A percentile compares a stretch with the other conserved stretches of the same genome.
Conservation (phyloP, 495 filamentous ascomycete species). For the Chaetomium tenue region DNA sequence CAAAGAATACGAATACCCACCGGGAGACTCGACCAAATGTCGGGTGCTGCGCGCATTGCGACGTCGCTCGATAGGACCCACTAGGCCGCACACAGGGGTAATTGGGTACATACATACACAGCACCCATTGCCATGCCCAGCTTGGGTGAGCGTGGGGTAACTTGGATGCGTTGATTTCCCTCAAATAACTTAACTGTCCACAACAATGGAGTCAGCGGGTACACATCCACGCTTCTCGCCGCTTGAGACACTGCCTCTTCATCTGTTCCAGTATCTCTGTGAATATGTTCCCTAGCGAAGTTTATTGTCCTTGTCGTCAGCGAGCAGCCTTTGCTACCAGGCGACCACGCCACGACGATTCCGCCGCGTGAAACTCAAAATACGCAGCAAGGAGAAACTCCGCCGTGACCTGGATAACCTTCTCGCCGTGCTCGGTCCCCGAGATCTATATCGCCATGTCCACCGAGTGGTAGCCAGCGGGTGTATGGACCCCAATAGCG, state of each 20-base stretch:
- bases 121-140: too few relatives aligned
- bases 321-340: not conserved
- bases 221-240: not conserved
- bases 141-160: too few relatives aligned
- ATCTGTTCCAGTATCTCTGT: not conserved
- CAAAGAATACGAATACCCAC: too few relatives aligned
- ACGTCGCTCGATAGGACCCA: too few relatives aligned
- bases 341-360: not conserved
- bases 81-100: too few relatives aligned
- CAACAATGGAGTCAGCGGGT: too few relatives aligned
- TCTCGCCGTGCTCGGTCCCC: not conserved
- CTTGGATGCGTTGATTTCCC: too few relatives aligned
- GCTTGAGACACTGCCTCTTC: not conserved
- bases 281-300: not conserved
- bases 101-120: too few relatives aligned
- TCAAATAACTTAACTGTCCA: too few relatives aligned
- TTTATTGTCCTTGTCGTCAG: constrained; percentile 1
- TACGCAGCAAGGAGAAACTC: not conserved
- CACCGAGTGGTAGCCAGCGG: not conserved
- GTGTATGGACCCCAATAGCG: too few relatives aligned
- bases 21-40: too few relatives aligned
- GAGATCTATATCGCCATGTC: not conserved
- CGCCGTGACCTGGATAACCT: not conserved
- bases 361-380: not conserved
- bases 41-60: too few relatives aligned